These are phyloP conservation scores for Amborella trichopoda DNA, from an alignment of 164 flowering plant genomes.

Conservation along the genomic window DNA sequence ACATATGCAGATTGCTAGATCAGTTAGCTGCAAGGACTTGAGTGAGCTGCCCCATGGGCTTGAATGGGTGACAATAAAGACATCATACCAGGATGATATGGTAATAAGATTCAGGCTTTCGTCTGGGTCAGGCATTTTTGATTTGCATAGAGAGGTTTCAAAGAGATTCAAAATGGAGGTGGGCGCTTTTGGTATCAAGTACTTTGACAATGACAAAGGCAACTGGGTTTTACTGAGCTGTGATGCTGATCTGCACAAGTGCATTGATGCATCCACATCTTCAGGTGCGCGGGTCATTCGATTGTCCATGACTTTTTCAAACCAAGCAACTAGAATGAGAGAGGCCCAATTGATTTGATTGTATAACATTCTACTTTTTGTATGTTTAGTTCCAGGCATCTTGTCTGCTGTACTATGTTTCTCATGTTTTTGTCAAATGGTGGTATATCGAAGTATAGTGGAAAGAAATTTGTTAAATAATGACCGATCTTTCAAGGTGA, in stretches of 20 bases:
- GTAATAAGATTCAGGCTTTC: slow-evolving; percentile 64
- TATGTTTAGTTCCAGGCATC: too few relatives aligned
- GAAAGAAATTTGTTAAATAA: too few relatives aligned
- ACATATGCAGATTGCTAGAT: slow-evolving; percentile 15
- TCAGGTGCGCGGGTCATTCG: too few relatives aligned
- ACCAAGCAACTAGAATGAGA: too few relatives aligned
- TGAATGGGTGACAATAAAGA: slow-evolving; percentile 53
- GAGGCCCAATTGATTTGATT: too few relatives aligned
- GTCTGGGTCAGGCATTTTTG: slow-evolving; percentile 34
- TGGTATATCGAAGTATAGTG: too few relatives aligned
- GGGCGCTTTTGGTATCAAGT: slow-evolving; percentile 72
- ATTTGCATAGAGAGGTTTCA: slow-evolving; percentile 59
- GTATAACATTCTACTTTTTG: too few relatives aligned
- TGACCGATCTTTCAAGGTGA: too few relatives aligned
- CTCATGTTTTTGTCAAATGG: too few relatives aligned
- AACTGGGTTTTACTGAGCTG: slow-evolving; percentile 74
- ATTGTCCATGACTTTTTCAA: too few relatives aligned
- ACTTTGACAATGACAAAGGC: slow-evolving; percentile 61
- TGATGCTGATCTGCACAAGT: slow-evolving; percentile 69
- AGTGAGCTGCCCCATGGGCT: slow-evolving; percentile 7
- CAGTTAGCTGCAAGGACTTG: slow-evolving; percentile 17
- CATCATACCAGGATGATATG: slow-evolving; percentile 60
- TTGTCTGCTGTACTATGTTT: too few relatives aligned
- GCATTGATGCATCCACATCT: too few relatives aligned
- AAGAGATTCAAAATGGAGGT: slow-evolving; percentile 48